Evolutionary conservation across 768 basidiomycete genomes (phyloP).

Genomic region (Exidia glandulosa): DNA sequence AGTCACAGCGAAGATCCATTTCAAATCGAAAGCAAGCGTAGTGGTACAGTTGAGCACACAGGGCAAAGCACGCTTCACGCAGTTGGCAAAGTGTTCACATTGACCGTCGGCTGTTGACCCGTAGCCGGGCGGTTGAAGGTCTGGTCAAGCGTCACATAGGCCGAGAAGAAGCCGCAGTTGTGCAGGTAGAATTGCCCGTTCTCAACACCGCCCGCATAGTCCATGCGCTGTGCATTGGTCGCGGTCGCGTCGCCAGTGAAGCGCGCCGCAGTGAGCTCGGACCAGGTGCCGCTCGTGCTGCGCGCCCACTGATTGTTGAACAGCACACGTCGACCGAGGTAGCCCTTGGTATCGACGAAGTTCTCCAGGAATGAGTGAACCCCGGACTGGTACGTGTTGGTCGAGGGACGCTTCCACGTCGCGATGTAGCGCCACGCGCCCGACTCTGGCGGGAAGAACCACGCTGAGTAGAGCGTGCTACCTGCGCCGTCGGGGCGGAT

Average conservation of each 20-base stretch:
- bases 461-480: background rate
- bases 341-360: background rate
- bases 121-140: background rate
- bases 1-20: too few species aligned
- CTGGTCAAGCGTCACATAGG: background rate
- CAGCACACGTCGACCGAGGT: background rate
- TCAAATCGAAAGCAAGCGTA: too few species aligned
- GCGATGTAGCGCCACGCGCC: background rate
- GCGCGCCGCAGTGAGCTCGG: background rate
- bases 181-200: background rate
- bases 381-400: background rate
- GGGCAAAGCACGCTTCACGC: too few species aligned
- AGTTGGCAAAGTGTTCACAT: background rate
- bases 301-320: background rate
- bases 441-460: background rate
- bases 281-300: background rate
- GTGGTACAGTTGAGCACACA: too few species aligned
- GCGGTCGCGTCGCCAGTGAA: background rate
- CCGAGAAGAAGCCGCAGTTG: background rate
- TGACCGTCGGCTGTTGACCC: background rate
- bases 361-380: background rate
- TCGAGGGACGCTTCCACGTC: background rate
- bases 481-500: background rate
- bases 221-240: background rate
- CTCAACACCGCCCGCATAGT: background rate